Base-by-base conservation (phyloP, 129 eudicot species). In the Lactuca saligna region DNA sequence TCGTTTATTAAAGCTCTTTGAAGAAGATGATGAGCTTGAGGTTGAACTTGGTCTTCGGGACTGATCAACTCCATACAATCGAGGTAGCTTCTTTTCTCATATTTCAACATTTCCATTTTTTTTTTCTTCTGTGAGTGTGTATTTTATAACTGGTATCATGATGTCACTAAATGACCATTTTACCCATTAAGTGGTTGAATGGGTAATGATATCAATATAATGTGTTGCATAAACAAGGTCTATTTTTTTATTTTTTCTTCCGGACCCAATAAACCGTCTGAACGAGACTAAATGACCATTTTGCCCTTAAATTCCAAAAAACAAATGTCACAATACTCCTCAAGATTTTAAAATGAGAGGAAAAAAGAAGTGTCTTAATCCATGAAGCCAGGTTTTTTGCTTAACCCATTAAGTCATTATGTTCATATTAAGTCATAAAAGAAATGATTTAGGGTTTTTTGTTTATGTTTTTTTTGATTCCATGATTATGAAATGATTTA, bases 1-100 rank as follows among this genome's bases (percentile, higher is more conserved):
- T 68, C 91, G 95, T 70, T 83, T 91, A 31, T 80, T 91, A 34
- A 91, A 91, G 86, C 83, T 91, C 82, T 91, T 91, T 77, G 97
- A 91, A 75, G 97, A 87, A 85, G 97, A 91, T 81, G 97, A 91
- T 62, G 97, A 91, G 78, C 97, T 91, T 71, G 97, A 91, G 82
- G 69, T 91, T 49, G 97, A 91, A 79, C 97, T 91, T 63, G 97
- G 97, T 77, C 92, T 91, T 50, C 84, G 92, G 17, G 95, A 91
- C 83, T 87, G 84, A 91, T 68, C 76, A 68, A 32, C 54, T 66
- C 51, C 37, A 66, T 31, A 8, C 50, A 46, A 54, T 67, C 65
- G 38, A 82, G 90, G 95, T 88, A 61, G 44, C 38, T 75, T 66
- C 20, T 34, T 44, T 57, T 9, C 59, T 65, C n/a, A 65, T 74